Conservation (phyloP, 2,329 filamentous ascomycete species). For the Rhynchosporium agropyri region DNA sequence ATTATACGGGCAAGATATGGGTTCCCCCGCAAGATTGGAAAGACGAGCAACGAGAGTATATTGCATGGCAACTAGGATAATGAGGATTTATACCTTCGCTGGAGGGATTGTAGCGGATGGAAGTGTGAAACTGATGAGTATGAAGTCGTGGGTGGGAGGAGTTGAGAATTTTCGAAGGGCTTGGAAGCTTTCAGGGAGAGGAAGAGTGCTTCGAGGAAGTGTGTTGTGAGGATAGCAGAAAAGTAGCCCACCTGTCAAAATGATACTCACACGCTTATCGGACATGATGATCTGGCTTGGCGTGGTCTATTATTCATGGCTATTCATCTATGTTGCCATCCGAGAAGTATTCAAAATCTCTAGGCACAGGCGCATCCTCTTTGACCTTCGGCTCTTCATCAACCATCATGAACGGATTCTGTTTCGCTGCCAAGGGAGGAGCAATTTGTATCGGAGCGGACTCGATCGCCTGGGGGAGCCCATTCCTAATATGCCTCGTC, state of each 20-base stretch:
- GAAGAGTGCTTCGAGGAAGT: conserved; percentile 32
- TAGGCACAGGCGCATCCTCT: conserved; percentile 35
- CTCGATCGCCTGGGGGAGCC: conserved; percentile 5
- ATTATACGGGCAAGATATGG: conserved; percentile 10
- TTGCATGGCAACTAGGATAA: conserved; percentile 30
- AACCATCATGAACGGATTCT: conserved; percentile 26
- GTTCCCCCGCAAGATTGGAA: conserved; percentile 33
- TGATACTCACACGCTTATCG: too few species aligned
- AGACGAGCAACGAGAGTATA: conserved; percentile 23
- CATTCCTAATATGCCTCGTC: conserved; percentile 38
- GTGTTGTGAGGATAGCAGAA: conserved; percentile 30
- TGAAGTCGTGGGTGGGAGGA: conserved; percentile 30
- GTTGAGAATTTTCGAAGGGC: conserved; percentile 30
- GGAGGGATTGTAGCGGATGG: conserved; percentile 28
- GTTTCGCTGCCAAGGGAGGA: conserved; percentile 11
- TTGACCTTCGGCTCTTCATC: conserved; percentile 29
- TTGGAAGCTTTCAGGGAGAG: conserved; percentile 26
- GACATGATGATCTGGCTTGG: not conserved
- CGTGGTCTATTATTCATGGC: not conserved
- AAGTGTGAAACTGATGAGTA: conserved; percentile 33
- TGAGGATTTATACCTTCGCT: conserved; percentile 28
- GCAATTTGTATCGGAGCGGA: not conserved
- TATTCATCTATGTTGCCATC: conserved; percentile 34
- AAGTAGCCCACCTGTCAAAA: not conserved
- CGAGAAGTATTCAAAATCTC: conserved; percentile 37